Evolutionary conservation across 2,329 filamentous ascomycete species (phyloP).

Genomic region (Hypoxylon sp.): DNA sequence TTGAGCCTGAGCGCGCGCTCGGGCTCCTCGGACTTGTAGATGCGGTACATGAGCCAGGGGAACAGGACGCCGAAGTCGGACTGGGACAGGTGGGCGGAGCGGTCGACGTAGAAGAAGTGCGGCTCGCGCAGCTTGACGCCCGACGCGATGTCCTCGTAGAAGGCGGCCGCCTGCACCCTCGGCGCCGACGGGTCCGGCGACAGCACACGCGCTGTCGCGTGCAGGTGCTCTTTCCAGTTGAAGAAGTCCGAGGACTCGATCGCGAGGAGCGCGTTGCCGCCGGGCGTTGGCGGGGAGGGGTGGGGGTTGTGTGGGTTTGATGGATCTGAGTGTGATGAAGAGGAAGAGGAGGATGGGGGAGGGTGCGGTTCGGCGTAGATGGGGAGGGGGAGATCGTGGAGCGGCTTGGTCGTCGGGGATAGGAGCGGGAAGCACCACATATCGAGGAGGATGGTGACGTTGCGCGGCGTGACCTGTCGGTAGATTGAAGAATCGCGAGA

Average conservation of each 20-base stretch:
- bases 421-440: slow-evolving; percentile 84
- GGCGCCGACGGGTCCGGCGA: slow-evolving; percentile 67
- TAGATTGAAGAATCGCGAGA: slow-evolving; percentile 68
- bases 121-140: slow-evolving; percentile 64
- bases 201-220: slow-evolving; percentile 76
- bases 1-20: slow-evolving; percentile 73
- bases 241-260: slow-evolving; percentile 83
- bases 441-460: slow-evolving; percentile 79
- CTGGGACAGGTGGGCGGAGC: slow-evolving; percentile 85
- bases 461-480: slow-evolving; percentile 77
- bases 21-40: slow-evolving; percentile 71
- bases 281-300: slow-evolving; percentile 54
- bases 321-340: background rate
- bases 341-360: background rate
- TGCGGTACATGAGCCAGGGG: slow-evolving; percentile 75
- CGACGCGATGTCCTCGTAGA: slow-evolving; percentile 58
- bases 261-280: slow-evolving; percentile 74
- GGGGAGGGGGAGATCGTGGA: slow-evolving; percentile 82
- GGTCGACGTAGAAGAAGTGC: slow-evolving; percentile 80
- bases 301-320: background rate
- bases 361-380: slow-evolving; percentile 67
- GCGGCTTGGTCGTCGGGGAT: slow-evolving; percentile 71
- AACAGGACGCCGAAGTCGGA: slow-evolving; percentile 88
- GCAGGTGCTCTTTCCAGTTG: slow-evolving; percentile 82
- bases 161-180: slow-evolving; percentile 59